A percentile compares a stretch with the other conserved stretches of the same genome.
Evolutionary conservation across 2,329 filamentous ascomycete species (phyloP).

Genomic region (Ophiostoma sp.): DNA sequence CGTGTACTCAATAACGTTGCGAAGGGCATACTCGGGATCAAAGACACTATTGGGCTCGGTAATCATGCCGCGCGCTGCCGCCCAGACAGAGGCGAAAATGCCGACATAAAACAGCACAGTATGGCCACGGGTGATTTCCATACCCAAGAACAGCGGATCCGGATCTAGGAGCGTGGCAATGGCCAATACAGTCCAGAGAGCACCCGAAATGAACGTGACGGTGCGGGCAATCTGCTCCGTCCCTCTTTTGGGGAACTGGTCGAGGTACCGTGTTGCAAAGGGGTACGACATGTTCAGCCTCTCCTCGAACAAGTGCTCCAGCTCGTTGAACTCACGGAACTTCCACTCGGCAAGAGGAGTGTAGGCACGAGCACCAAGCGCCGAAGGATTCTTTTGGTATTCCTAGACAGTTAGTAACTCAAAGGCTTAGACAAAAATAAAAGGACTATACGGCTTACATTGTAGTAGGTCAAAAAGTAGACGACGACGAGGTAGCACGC

Average conservation of each 20-base stretch:
- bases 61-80: slow-evolving; percentile 72
- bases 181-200: slow-evolving; percentile 78
- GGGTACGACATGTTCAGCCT: slow-evolving; percentile 92
- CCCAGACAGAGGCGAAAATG: slow-evolving; percentile 77
- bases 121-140: slow-evolving; percentile 83
- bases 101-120: slow-evolving; percentile 89
- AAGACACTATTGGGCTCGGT: slow-evolving; percentile 86
- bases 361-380: slow-evolving; percentile 82
- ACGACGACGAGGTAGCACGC: slow-evolving; percentile 81
- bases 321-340: slow-evolving; percentile 95
- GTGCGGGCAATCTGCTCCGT: slow-evolving; percentile 80
- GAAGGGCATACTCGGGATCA: slow-evolving; percentile 83
- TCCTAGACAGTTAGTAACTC: slow-evolving; percentile 53
- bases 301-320: slow-evolving; percentile 85
- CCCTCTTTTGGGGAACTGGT: slow-evolving; percentile 95
- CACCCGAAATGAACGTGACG: slow-evolving; percentile 80
- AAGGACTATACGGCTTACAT: slow-evolving; percentile 47
- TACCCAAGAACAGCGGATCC: slow-evolving; percentile 74
- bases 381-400: slow-evolving; percentile 87
- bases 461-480: slow-evolving; percentile 94
- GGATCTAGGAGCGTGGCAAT: slow-evolving; percentile 82
- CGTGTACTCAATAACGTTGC: slow-evolving; percentile 85
- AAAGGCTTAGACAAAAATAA: neutral
- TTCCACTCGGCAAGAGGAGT: slow-evolving; percentile 96
- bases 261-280: slow-evolving; percentile 84